phyloP scores from a whole-genome alignment of 345 rosid genomes.

The Limnanthes douglasii region DNA sequence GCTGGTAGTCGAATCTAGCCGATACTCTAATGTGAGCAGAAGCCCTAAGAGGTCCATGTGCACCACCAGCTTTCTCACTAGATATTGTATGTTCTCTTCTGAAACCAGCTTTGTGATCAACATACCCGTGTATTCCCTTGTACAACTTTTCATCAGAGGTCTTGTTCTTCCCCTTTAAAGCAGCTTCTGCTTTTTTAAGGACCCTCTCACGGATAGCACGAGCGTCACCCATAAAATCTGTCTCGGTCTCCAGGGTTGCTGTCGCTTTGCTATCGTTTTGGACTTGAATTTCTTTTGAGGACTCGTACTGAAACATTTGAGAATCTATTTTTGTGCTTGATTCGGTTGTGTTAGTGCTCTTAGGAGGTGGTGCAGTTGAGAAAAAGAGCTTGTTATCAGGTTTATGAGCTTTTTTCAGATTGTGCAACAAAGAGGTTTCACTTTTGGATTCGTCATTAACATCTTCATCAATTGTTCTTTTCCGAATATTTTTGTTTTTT shows the following conservation, averaged over 20 bases:
- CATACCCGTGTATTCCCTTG: slow-evolving; percentile 64
- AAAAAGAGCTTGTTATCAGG: slow-evolving; percentile 49
- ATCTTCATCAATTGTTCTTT: slow-evolving; percentile 31
- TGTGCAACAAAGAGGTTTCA: slow-evolving; percentile 28
- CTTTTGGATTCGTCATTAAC: slow-evolving; percentile 34
- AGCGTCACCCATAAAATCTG: slow-evolving; percentile 60
- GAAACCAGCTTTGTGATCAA: slow-evolving; percentile 87
- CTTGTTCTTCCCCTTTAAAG: slow-evolving; percentile 44
- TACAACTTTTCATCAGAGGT: slow-evolving; percentile 48
- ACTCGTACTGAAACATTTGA: slow-evolving; percentile 46
- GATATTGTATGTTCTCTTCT: slow-evolving; percentile 78
- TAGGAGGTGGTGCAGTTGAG: slow-evolving; percentile 48
- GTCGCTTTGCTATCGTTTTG: slow-evolving; percentile 77
- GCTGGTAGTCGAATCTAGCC: slow-evolving; percentile 87
- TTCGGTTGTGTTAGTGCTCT: slow-evolving; percentile 10
- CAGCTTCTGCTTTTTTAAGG: slow-evolving; percentile 49
- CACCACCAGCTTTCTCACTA: slow-evolving; percentile 85
- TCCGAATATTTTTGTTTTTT: slow-evolving; percentile 57
- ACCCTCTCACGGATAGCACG: slow-evolving; percentile 80
- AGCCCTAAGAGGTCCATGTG: slow-evolving; percentile 89
- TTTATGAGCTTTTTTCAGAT: slow-evolving; percentile 33
- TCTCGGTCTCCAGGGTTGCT: slow-evolving; percentile 76
- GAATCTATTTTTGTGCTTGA: slow-evolving; percentile 17
- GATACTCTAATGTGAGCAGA: slow-evolving; percentile 88
- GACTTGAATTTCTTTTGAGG: slow-evolving; percentile 82